Percentiles rank a stretch among this genome's conserved stretches.
phyloP scores from a whole-genome alignment of 371 early-diverging fungal species.

The Rhizopus sp. region DNA sequence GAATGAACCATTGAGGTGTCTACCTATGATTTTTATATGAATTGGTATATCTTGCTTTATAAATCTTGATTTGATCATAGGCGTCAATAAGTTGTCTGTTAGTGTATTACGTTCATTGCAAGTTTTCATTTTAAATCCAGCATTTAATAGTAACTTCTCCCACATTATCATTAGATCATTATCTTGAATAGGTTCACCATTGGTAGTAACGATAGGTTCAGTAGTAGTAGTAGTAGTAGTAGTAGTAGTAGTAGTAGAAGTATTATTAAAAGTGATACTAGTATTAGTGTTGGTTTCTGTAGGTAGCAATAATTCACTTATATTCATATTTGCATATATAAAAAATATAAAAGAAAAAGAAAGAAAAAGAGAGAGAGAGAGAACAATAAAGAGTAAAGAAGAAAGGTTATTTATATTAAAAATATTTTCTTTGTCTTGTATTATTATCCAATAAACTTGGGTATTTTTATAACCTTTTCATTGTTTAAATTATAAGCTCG shows the following conservation, averaged over 20 bases:
- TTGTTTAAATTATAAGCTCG: background rate
- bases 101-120: conserved; percentile 30
- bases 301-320: conserved; percentile 15
- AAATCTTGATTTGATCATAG: conserved; percentile 3
- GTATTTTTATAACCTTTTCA: background rate
- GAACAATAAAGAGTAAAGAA: background rate
- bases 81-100: conserved; percentile 33
- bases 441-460: background rate
- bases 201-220: background rate
- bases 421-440: background rate
- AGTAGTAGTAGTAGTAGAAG: too few relatives aligned
- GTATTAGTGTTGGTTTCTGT: background rate
- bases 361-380: background rate
- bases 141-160: conserved; percentile 24
- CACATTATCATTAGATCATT: conserved; percentile 24
- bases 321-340: conserved; percentile 13
- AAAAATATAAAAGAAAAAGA: background rate
- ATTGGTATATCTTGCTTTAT: conserved; percentile 30
- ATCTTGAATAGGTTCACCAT: conserved; percentile 14
- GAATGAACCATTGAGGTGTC: conserved; percentile 48
- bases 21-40: conserved; percentile 46
- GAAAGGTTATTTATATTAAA: background rate
- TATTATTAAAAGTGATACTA: too few relatives aligned
- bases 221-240: too few relatives aligned
- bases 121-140: conserved; percentile 21